Evolutionary conservation across 345 rosid species (phyloP), one percentile per base, ranked within the genome.

Genomic region (Linum usitatissimum): DNA sequence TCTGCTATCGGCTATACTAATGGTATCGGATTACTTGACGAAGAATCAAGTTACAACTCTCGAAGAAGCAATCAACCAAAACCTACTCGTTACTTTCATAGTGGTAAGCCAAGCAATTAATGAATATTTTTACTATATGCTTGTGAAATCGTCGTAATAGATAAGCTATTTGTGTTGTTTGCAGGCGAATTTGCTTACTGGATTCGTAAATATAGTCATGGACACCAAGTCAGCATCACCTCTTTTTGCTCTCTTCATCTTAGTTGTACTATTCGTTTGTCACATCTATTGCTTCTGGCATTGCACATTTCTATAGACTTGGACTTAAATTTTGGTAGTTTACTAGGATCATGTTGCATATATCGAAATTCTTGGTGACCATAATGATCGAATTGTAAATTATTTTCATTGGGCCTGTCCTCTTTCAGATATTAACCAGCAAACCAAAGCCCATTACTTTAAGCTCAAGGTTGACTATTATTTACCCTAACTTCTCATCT

Each of bases 141-240:
- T 6, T 39, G 45, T 39, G 7, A 39, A 39, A 6, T 39, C 45
- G 12, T 39, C 9, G 9, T 45, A 45, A 14, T 3, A 10, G 10
- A 3, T 45, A 45, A 45, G 1, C 4, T 54, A 61, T 9, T 63
- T 58, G 13, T 4, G 68, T 70, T 53, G 30, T 55, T 31, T 81
- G 63, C 91, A 84, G 96, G 96, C 95, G 49, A 87, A 90, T 55
- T 64, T 93, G 59, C 79, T 86, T 9, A 87, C 99, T 12, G 94
- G 97, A 30, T 34, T 87, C 64, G 87, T 88, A 66, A 91, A 91
- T 70, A 55, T 88, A 55, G 66, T 71, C 5, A 72, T 82, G 48
- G 88, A 83, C 69, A 83, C 96, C 31, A 63, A 88, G n/a, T 84
- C 73, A 67, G 77, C 73, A 23, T 73, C 91, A 28, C 67, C 84